Evolutionary conservation across 805 yeast genomes (phyloP).

Genomic region (Lipomyces starkeyi): DNA sequence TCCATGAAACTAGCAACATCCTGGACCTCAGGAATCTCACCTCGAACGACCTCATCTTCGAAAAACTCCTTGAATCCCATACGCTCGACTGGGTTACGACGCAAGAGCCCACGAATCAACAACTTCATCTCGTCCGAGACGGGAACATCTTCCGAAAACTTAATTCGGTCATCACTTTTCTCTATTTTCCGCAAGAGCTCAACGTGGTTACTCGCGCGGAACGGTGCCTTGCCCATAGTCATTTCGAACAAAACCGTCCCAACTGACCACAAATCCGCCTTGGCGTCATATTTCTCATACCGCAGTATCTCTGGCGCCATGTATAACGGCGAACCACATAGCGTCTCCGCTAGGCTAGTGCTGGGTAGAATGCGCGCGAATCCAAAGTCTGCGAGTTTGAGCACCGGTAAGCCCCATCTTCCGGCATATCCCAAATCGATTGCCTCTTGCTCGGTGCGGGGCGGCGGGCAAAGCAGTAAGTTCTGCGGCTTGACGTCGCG

Average conservation of each 20-base stretch:
- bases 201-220: conserved; percentile 89
- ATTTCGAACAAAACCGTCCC: conserved; percentile 96
- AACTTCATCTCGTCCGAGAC: conserved; percentile 67
- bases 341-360: conserved; percentile 92
- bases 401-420: conserved; percentile 83
- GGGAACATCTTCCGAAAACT: conserved; percentile 74
- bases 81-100: conserved; percentile 84
- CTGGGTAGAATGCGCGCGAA: conserved; percentile 94
- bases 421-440: conserved; percentile 69
- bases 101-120: conserved; percentile 76
- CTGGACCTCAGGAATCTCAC: conserved; percentile 57
- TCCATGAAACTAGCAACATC: conserved; percentile 20
- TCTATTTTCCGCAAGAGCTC: conserved; percentile 88
- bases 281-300: conserved; percentile 94
- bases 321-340: conserved; percentile 96
- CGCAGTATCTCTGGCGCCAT: conserved; percentile 98
- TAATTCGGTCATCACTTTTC: conserved; percentile 74
- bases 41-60: conserved; percentile 65
- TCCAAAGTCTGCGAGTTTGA: conserved; percentile 96
- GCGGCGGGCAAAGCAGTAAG: conserved; percentile 78
- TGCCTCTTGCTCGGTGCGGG: conserved; percentile 66
- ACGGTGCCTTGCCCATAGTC: conserved; percentile 97
- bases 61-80: conserved; percentile 90
- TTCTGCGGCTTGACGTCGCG: conserved; percentile 96
- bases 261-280: conserved; percentile 97